Percentiles rank a stretch among this genome's conserved stretches.
These are phyloP conservation scores for Termitomyces sp. DNA, from an alignment of 768 basidiomycete genomes.

Conservation along the genomic window DNA sequence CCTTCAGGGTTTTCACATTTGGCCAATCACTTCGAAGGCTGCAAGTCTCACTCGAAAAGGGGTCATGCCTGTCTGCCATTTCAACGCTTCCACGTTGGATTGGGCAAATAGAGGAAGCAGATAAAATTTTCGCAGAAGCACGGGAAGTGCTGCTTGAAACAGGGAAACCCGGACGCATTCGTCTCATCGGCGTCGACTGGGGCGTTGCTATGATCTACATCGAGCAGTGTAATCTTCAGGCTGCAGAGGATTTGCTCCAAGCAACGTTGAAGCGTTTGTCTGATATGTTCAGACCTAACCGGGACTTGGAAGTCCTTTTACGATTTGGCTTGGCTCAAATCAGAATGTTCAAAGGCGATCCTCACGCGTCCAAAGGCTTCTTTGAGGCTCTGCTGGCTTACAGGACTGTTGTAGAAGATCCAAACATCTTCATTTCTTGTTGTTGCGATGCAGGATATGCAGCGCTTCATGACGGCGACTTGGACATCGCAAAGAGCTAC, in stretches of 20 bases:
- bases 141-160: not conserved
- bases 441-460: slow-evolving; percentile 1
- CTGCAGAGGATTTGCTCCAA: slow-evolving; percentile 1
- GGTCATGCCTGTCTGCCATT: not conserved
- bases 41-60: not conserved
- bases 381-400: not conserved
- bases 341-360: not conserved
- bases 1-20: not conserved
- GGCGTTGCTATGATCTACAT: not conserved
- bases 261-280: not conserved
- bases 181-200: not conserved
- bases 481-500: not conserved
- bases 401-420: not conserved
- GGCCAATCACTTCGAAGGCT: not conserved
- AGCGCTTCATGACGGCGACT: slow-evolving; percentile 1
- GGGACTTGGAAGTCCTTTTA: not conserved
- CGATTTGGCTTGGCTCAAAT: not conserved
- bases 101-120: slow-evolving; percentile 5
- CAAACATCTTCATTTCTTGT: not conserved
- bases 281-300: not conserved
- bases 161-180: not conserved
- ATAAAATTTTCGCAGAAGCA: not conserved
- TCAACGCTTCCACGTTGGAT: not conserved
- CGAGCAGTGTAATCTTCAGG: slow-evolving; percentile 2
- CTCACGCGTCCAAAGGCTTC: not conserved